These are phyloP conservation scores for Fusarium oxysporum DNA, from an alignment of 2,329 filamentous ascomycete genomes.

Conservation along the genomic window DNA sequence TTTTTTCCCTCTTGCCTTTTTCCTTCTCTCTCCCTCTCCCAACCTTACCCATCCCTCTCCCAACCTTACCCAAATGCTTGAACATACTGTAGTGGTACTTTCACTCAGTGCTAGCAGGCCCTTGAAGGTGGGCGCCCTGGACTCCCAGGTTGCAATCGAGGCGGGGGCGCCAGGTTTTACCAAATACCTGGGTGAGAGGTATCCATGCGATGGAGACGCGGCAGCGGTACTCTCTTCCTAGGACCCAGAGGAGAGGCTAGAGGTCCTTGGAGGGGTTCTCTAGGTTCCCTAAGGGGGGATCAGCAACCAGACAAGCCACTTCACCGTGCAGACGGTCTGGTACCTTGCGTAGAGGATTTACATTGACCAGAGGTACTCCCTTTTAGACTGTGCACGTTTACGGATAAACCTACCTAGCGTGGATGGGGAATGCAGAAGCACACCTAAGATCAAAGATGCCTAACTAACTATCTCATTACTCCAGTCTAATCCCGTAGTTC, in stretches of 20 bases:
- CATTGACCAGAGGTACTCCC: slow-evolving; percentile 26
- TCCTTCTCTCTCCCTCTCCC: slow-evolving; percentile 1
- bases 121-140: slow-evolving; percentile 29
- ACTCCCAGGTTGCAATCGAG: slow-evolving; percentile 26
- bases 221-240: slow-evolving; percentile 37
- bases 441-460: slow-evolving; percentile 17
- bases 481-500: background rate
- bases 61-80: slow-evolving; percentile 26
- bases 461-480: background rate
- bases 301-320: slow-evolving; percentile 33
- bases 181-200: slow-evolving; percentile 40
- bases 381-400: slow-evolving; percentile 28
- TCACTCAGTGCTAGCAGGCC: slow-evolving; percentile 31
- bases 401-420: slow-evolving; percentile 18
- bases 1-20: slow-evolving; percentile 2
- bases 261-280: slow-evolving; percentile 26
- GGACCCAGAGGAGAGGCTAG: slow-evolving; percentile 28
- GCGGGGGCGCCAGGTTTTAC: slow-evolving; percentile 40
- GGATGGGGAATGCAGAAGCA: slow-evolving; percentile 33
- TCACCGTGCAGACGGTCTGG: slow-evolving; percentile 25
- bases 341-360: slow-evolving; percentile 35
- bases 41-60: slow-evolving; percentile 19
- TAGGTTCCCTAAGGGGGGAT: slow-evolving; percentile 17
- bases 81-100: slow-evolving; percentile 22
- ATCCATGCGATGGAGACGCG: slow-evolving; percentile 37